Percentiles rank a stretch among this genome's conserved stretches.
Conservation (phyloP, 2,329 filamentous ascomycete species). For the Xylariales sp. region DNA sequence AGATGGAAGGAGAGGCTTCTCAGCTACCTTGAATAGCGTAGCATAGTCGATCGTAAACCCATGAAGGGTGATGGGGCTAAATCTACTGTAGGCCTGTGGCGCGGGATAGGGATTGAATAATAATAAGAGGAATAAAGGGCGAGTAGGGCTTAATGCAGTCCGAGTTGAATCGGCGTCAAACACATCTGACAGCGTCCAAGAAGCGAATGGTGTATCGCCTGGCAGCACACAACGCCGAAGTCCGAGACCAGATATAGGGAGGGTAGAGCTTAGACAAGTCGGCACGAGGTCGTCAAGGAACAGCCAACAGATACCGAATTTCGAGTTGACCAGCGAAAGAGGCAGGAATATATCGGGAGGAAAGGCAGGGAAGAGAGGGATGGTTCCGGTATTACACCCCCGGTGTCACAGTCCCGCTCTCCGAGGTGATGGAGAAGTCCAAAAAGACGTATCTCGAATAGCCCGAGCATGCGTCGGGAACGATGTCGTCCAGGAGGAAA, state of each 20-base stretch:
- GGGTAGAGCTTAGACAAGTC: not conserved
- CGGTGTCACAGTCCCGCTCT: constrained; percentile 9
- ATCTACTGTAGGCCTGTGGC: constrained; percentile 12
- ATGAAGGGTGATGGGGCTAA: constrained; percentile 2
- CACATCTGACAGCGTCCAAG: constrained; percentile 16
- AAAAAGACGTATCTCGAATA: constrained; percentile 13
- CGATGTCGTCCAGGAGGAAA: constrained; percentile 6
- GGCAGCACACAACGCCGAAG: not conserved
- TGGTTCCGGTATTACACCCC: not conserved
- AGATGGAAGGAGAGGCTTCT: constrained; percentile 3
- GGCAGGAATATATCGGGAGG: constrained; percentile 1
- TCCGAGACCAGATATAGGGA: not conserved
- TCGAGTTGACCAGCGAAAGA: not conserved
- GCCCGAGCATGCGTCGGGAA: constrained; percentile 7
- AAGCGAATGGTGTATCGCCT: not conserved
- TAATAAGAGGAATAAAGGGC: not conserved
- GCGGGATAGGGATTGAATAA: not conserved
- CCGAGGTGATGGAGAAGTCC: constrained; percentile 9
- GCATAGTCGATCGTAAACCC: constrained; percentile 28
- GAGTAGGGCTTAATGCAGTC: constrained; percentile 13
- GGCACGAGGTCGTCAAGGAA: not conserved
- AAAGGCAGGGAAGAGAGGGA: not conserved
- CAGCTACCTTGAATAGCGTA: constrained; percentile 13
- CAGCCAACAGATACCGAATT: not conserved
- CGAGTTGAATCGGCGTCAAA: not conserved